Evolutionary conservation across 106 monocot species (phyloP), one percentile per base, ranked within the genome.

Genomic region (Dioscorea zingiberensis): DNA sequence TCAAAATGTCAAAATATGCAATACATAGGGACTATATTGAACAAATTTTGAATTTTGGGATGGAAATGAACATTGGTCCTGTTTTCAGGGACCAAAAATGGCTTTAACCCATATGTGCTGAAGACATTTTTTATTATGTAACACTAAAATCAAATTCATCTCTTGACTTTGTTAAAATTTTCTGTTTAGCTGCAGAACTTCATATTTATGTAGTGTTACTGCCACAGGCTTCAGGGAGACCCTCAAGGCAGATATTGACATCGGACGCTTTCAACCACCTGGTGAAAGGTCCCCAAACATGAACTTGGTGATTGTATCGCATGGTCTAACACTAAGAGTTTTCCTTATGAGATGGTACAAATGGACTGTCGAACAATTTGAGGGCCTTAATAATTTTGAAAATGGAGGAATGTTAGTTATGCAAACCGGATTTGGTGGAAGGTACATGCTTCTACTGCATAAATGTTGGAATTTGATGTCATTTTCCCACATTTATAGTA

Each of bases 321-420:
- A 97, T 74, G 91, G 95, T 10, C 59, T 97, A 57, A 97, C 95
- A 10, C 66, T 97, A 25, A 67, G 95, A 44, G 88, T 97, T 8
- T 97, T 97, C 61, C 62, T 97, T 46, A 97, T 97, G 91, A 73
- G 95, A 30, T 97, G 95, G 95, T 97, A 97, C 71, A 97, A 97
- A 76, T 97, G 95, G 95, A 91, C 95, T 19, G 95, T 97, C 2
- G 74, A 87, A 54, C 95, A 97, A 60, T 92, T 91, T 73, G 95
- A 92, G 79, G 83, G 85, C 29, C 88, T 97, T n/a, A 79, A 16
- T 44, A 91, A 97, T 70, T 81, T 97, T 68, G 74, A 60, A 13
- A 97, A 97, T 77, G 95, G 91, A 38, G 95, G 95, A 58, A 81
- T 86, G 81, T 28, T 97, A 13, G 88, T 97, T 26, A 97, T 97